These are phyloP conservation scores for Jimgerdemannia flammicorona DNA, from an alignment of 192 early-diverging fungal genomes.

Conservation along the genomic window DNA sequence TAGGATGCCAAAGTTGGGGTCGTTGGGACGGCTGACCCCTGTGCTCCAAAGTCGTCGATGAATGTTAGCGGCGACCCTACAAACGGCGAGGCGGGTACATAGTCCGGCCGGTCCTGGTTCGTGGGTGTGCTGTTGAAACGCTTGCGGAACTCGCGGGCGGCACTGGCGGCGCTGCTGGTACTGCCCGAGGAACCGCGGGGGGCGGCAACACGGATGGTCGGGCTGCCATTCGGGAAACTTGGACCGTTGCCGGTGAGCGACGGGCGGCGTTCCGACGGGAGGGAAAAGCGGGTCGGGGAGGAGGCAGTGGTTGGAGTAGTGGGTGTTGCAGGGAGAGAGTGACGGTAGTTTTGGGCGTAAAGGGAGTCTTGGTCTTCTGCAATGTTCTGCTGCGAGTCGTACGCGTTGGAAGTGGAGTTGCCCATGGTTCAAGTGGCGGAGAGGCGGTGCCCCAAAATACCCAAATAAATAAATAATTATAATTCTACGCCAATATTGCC, in stretches of 20 bases:
- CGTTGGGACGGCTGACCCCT: not conserved
- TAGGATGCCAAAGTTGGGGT: not conserved
- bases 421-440: no score
- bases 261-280: not conserved
- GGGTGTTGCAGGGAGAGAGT: not conserved
- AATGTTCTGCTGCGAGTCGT: no score
- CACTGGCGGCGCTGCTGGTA: not conserved
- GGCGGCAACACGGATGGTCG: not conserved
- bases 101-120: not conserved
- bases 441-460: no score
- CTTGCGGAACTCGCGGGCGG: not conserved
- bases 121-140: not conserved
- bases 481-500: no score
- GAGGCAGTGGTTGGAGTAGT: not conserved
- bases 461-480: no score
- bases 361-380: no score
- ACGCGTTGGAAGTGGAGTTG: no score
- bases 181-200: not conserved
- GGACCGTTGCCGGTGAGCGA: not conserved
- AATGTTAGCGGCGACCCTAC: slow-evolving; percentile 9
- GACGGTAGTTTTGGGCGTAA: not conserved
- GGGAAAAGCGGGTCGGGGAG: not conserved
- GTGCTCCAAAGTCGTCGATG: not conserved
- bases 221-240: not conserved
- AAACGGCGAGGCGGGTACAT: slow-evolving; percentile 4